These are phyloP conservation scores for Alternaria tenuissima DNA, from an alignment of 2,329 filamentous ascomycete genomes.

Conservation along the genomic window DNA sequence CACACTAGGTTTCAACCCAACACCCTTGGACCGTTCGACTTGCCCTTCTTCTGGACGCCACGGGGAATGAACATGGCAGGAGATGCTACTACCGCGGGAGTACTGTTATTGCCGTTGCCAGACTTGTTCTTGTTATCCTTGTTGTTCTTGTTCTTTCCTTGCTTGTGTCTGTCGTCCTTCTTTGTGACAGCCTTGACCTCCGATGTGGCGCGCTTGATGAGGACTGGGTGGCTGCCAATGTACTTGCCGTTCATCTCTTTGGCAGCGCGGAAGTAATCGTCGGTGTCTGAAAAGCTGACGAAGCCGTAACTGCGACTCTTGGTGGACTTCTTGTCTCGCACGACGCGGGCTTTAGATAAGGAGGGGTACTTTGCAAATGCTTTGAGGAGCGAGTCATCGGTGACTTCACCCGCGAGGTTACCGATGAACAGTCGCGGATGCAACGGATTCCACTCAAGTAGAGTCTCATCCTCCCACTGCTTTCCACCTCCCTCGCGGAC, in stretches of 20 bases:
- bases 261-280: conserved; percentile 95
- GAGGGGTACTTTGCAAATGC: conserved; percentile 89
- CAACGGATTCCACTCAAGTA: conserved; percentile 94
- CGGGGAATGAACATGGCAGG: conserved; percentile 37
- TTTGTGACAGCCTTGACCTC: conserved; percentile 83
- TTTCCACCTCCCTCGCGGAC: conserved; percentile 88
- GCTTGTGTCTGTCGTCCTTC: conserved; percentile 52
- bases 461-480: conserved; percentile 85
- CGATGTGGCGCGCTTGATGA: conserved; percentile 86
- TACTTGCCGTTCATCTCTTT: conserved; percentile 99
- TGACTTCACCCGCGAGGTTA: conserved; percentile 96
- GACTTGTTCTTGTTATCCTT: conserved; percentile 44
- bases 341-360: conserved; percentile 89
- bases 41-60: conserved; percentile 46
- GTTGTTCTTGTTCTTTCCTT: conserved; percentile 61
- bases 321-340: conserved; percentile 93
- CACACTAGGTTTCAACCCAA: conserved; percentile 32
- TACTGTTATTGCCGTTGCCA: conserved; percentile 16
- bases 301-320: conserved; percentile 98
- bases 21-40: conserved; percentile 36
- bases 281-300: conserved; percentile 92
- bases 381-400: conserved; percentile 93
- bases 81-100: conserved; percentile 22
- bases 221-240: conserved; percentile 94
- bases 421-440: conserved; percentile 96